phyloP scores from a whole-genome alignment of 108 stramenopile species.

The Nitzschia sp. region DNA sequence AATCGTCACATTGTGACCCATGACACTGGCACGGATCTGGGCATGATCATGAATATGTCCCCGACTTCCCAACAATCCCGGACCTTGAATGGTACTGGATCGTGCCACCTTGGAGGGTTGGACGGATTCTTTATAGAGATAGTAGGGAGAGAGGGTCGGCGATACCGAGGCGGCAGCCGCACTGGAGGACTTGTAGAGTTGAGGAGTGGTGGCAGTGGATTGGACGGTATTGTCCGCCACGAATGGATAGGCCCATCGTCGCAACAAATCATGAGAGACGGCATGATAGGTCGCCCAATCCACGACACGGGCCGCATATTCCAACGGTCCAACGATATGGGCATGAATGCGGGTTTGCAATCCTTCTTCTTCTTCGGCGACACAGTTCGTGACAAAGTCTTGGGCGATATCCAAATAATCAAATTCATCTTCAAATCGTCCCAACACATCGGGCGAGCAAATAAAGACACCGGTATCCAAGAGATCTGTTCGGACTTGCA shows the following conservation, averaged over 20 bases:
- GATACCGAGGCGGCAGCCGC: neutral
- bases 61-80: constrained; percentile 67
- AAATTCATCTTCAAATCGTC: constrained; percentile 94
- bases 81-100: constrained; percentile 55
- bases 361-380: constrained; percentile 93
- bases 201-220: neutral
- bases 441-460: constrained; percentile 96
- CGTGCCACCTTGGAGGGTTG: constrained; percentile 52
- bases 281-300: constrained; percentile 88
- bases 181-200: neutral
- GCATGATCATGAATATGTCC: constrained; percentile 74
- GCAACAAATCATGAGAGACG: constrained; percentile 82
- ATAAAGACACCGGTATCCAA: constrained; percentile 95
- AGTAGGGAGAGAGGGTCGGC: neutral
- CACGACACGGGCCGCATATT: constrained; percentile 85
- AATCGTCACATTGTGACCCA: constrained; percentile 79
- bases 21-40: constrained; percentile 55
- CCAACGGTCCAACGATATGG: constrained; percentile 54
- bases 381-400: constrained; percentile 91
- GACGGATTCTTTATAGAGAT: constrained; percentile 30
- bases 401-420: constrained; percentile 90
- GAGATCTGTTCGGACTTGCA: constrained; percentile 63
- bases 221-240: constrained; percentile 78
- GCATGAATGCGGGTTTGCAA: constrained; percentile 91
- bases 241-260: constrained; percentile 94